Evolutionary conservation across 441 rosid species (phyloP).

Genomic region (Croton laevigatus): DNA sequence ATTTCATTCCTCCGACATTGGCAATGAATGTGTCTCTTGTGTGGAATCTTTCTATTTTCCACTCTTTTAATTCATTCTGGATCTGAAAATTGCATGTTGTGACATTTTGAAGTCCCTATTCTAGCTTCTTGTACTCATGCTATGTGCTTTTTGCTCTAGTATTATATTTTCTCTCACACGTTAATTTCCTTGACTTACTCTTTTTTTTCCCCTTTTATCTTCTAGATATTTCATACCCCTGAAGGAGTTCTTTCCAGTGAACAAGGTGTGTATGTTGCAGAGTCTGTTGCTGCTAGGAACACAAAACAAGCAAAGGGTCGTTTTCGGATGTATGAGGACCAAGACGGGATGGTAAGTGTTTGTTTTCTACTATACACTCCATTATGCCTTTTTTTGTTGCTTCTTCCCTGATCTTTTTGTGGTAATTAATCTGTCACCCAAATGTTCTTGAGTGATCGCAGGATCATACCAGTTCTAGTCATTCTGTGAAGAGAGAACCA

Average conservation of each 20-base stretch:
- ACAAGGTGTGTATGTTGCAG: constrained; percentile 91
- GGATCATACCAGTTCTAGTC: constrained; percentile 49
- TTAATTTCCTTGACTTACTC: background rate
- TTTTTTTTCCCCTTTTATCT: background rate
- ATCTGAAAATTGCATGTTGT: background rate
- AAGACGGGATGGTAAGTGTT: constrained; percentile 49
- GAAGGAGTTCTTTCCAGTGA: constrained; percentile 91
- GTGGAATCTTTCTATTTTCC: background rate
- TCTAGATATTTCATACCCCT: constrained; percentile 80
- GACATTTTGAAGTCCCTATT: background rate
- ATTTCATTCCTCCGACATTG: background rate
- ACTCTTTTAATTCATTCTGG: background rate
- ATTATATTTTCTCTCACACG: background rate
- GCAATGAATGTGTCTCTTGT: background rate
- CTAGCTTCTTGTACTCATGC: background rate
- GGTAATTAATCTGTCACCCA: constrained; percentile 2
- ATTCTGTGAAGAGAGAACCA: constrained; percentile 62
- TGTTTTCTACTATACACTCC: constrained; percentile 3
- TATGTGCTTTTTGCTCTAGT: background rate
- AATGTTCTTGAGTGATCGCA: constrained; percentile 24
- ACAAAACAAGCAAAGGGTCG: constrained; percentile 66
- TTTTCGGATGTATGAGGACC: constrained; percentile 51
- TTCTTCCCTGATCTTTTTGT: constrained; percentile 2
- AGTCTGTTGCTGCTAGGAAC: constrained; percentile 64
- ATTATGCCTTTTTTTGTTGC: constrained; percentile 14